Evolutionary conservation across 345 rosid genomes (phyloP).

Genomic region (Turnera subulata): DNA sequence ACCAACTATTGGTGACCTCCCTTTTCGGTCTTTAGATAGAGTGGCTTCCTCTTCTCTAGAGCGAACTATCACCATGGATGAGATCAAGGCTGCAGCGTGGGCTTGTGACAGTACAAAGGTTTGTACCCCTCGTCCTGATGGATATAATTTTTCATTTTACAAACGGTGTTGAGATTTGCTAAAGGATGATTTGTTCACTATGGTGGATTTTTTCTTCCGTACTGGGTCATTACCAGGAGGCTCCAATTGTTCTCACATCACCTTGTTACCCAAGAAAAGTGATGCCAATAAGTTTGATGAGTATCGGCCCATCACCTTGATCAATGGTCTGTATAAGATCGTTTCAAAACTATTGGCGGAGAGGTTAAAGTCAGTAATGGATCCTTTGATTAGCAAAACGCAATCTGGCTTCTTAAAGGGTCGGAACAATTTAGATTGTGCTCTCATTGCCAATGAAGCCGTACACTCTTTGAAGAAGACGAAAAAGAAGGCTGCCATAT

Average conservation of each 20-base stretch:
- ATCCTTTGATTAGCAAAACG: neutral
- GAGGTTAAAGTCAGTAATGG: neutral
- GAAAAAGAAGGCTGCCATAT: neutral
- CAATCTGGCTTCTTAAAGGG: neutral
- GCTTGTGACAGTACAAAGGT: no score
- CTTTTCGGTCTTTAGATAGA: no score
- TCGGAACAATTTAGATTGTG: neutral
- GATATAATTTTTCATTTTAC: neutral
- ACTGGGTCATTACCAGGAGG: neutral
- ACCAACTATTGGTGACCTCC: no score
- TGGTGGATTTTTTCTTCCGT: neutral
- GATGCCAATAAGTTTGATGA: neutral
- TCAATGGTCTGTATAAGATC: neutral
- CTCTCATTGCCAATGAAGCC: neutral
- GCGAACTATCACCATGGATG: no score
- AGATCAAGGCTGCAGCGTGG: no score
- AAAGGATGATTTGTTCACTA: neutral
- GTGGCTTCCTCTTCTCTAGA: no score
- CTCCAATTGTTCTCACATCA: neutral
- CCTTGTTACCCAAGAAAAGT: neutral
- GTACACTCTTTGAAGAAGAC: neutral
- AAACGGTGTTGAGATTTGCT: neutral
- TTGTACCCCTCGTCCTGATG: neutral
- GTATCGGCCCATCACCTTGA: no score
- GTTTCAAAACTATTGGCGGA: neutral